Percentiles rank a stretch among this genome's conserved stretches.
Evolutionary conservation across 2,329 filamentous ascomycete species (phyloP).

Genomic region (Fusarium temperatum): DNA sequence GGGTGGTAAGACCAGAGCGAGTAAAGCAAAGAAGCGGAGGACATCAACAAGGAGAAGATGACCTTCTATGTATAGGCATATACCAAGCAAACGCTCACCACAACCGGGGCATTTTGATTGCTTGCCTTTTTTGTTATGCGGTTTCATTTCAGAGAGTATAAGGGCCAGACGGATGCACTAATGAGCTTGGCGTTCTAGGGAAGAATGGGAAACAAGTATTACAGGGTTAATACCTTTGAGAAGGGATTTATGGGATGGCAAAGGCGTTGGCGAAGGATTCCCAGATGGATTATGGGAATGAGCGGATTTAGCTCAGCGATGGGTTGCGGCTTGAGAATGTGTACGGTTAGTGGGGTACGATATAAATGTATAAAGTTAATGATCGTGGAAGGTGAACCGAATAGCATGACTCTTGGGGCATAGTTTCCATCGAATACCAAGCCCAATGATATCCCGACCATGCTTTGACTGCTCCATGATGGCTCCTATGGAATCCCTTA

Average conservation of each 20-base stretch:
- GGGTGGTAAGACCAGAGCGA: constrained; percentile 42
- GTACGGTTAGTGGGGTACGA: constrained; percentile 26
- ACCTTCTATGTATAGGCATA: constrained; percentile 8
- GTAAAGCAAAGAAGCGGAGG: constrained; percentile 48
- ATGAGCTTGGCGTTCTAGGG: constrained; percentile 42
- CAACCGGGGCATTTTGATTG: constrained; percentile 6
- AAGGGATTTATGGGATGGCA: constrained; percentile 26
- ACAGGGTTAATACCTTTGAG: constrained; percentile 12
- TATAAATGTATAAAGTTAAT: constrained; percentile 37
- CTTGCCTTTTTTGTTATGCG: constrained; percentile 6
- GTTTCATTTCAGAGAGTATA: constrained; percentile 28
- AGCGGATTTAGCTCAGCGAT: constrained; percentile 15
- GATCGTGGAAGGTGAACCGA: neutral
- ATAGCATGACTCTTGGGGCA: neutral
- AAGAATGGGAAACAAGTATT: constrained; percentile 23
- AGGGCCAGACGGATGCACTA: constrained; percentile 30
- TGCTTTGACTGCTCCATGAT: neutral
- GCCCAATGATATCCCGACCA: neutral
- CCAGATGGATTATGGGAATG: constrained; percentile 6
- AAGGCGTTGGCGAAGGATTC: constrained; percentile 32
- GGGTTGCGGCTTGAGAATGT: constrained; percentile 9
- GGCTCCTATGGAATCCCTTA: neutral
- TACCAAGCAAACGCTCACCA: constrained; percentile 20
- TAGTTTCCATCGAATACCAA: neutral
- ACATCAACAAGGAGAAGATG: constrained; percentile 48